phyloP scores from a whole-genome alignment of 352 stramenopile species.

The Globisporangium uncinulatum region DNA sequence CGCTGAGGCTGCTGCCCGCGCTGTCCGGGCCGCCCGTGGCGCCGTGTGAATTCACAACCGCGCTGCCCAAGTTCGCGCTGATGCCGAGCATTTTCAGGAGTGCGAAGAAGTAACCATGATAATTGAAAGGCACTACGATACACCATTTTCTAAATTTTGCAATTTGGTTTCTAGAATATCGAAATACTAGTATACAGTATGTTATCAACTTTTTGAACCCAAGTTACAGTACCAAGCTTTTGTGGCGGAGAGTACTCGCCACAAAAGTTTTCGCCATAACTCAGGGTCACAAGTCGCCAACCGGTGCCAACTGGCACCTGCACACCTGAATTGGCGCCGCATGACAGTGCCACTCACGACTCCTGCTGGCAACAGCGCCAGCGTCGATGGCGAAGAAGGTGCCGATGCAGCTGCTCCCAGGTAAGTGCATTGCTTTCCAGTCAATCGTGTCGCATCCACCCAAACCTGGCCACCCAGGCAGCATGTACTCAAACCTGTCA shows the following conservation, averaged over 20 bases:
- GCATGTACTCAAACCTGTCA: not conserved
- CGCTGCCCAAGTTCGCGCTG: constrained; percentile 10
- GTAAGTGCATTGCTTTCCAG: no score
- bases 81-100: constrained; percentile 7
- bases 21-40: not conserved
- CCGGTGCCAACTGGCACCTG: no score
- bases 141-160: not conserved
- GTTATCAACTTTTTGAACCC: not conserved
- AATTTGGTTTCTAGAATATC: no score
- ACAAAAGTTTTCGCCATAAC: constrained; percentile 13
- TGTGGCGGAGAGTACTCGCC: not conserved
- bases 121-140: no score
- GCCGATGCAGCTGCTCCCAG: no score
- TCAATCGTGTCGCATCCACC: no score
- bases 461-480: no score
- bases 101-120: no score
- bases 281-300: constrained; percentile 5
- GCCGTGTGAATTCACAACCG: constrained; percentile 11
- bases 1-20: not conserved
- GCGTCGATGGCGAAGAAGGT: no score
- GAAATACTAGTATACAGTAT: not conserved
- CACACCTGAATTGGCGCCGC: no score
- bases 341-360: not conserved
- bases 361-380: not conserved
- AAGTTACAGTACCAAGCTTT: not conserved